Percentiles rank a stretch among this genome's conserved stretches.
Conservation (phyloP, 2,329 filamentous ascomycete genomes). For the Alternaria viburni region DNA sequence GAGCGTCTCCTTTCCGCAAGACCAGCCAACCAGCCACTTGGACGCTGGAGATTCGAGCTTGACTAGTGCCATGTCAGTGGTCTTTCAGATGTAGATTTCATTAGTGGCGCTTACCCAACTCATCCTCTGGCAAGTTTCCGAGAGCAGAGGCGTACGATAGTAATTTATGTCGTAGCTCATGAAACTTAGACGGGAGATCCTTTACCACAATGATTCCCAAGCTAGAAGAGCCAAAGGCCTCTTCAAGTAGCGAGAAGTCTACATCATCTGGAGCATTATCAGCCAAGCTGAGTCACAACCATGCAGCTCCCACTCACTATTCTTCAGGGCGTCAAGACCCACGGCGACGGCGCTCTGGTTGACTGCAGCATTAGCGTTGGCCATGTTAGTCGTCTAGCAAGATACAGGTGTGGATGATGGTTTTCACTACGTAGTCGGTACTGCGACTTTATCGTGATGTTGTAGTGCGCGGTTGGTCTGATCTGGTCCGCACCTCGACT, state of each 20-base stretch:
- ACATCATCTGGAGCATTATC: slow-evolving; percentile 61
- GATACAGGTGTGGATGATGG: not conserved
- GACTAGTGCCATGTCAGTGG: slow-evolving; percentile 25
- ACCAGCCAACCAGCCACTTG: slow-evolving; percentile 74
- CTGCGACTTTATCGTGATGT: slow-evolving; percentile 21
- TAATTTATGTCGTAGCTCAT: slow-evolving; percentile 72
- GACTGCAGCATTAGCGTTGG: slow-evolving; percentile 27
- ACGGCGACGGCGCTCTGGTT: slow-evolving; percentile 42
- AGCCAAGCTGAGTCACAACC: not conserved
- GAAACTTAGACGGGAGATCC: slow-evolving; percentile 76
- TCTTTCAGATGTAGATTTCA: not conserved
- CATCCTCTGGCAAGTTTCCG: slow-evolving; percentile 74
- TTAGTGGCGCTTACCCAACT: slow-evolving; percentile 65
- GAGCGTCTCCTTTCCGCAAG: slow-evolving; percentile 79
- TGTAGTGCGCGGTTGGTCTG: slow-evolving; percentile 10
- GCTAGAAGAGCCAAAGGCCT: slow-evolving; percentile 88
- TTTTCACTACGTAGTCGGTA: slow-evolving; percentile 2
- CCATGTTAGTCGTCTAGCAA: slow-evolving; percentile 13
- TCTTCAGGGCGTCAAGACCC: slow-evolving; percentile 50
- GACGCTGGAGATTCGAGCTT: slow-evolving; percentile 58
- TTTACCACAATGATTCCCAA: slow-evolving; percentile 94
- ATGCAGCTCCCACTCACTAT: slow-evolving; percentile 45
- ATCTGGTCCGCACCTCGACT: slow-evolving; percentile 18
- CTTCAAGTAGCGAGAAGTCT: slow-evolving; percentile 70
- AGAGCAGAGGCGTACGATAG: slow-evolving; percentile 90